phyloP scores from a whole-genome alignment of 1,284 basidiomycete species.

The Tremellales sp. region DNA sequence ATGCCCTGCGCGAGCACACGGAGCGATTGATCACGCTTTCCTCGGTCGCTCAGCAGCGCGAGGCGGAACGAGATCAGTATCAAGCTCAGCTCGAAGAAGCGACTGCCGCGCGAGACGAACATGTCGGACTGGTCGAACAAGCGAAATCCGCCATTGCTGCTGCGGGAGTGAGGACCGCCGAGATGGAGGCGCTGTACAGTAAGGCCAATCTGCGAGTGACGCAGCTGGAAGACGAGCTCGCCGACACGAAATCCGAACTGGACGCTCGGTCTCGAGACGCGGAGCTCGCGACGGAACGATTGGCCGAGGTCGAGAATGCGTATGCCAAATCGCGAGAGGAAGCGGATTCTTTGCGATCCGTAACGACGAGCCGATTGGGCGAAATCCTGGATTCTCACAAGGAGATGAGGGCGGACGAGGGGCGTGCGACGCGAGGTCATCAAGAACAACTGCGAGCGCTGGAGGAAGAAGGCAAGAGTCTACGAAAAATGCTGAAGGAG shows the following conservation, averaged over 20 bases:
- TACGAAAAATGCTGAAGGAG: conserved; percentile 75
- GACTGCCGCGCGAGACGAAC: conserved; percentile 66
- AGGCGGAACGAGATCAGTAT: conserved; percentile 69
- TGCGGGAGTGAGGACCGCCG: conserved; percentile 61
- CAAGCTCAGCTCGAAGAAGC: conserved; percentile 70
- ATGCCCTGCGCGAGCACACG: conserved; percentile 69
- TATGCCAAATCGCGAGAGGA: conserved; percentile 88
- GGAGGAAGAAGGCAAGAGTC: conserved; percentile 67
- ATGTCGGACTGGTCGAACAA: conserved; percentile 80
- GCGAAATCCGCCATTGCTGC: conserved; percentile 72
- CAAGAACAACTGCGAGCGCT: conserved; percentile 74
- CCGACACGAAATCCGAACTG: conserved; percentile 71
- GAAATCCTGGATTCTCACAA: conserved; percentile 79
- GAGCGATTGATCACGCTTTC: conserved; percentile 71
- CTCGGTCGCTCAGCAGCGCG: conserved; percentile 70
- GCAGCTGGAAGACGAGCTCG: conserved; percentile 67
- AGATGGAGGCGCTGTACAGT: conserved; percentile 72
- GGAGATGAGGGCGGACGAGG: conserved; percentile 72
- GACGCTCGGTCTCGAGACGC: conserved; percentile 68
- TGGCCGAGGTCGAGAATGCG: conserved; percentile 73
- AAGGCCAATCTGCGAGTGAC: conserved; percentile 64
- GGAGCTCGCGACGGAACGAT: conserved; percentile 61
- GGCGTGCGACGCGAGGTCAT: conserved; percentile 66
- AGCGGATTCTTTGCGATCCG: conserved; percentile 73
- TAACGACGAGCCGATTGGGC: conserved; percentile 78